Evolutionary conservation across 2,329 filamentous ascomycete genomes (phyloP), one percentile per base, ranked within the genome.

Genomic region (Penicillium palitans): DNA sequence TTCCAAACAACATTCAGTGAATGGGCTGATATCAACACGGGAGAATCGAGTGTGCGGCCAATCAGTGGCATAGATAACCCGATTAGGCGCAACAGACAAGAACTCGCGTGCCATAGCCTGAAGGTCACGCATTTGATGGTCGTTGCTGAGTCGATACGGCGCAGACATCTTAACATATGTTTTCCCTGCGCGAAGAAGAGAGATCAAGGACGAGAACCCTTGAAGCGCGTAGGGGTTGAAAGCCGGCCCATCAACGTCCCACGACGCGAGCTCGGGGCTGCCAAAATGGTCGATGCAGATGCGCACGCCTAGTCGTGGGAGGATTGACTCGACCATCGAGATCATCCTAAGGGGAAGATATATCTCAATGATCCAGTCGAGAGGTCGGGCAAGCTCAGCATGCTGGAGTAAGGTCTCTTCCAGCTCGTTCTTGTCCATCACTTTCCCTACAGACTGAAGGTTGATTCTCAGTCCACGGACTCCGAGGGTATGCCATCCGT

Each of bases 11-110:
- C 72, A 76, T 58, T 84, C 77, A 29, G 85, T 77, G 68, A 83
- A 87, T 0, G 80, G 81, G 47, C 69, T 74, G 24, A 86, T 82
- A 65, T 87, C 80, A 2, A 85, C 63, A 2, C 80, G 80, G 24
- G 85, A 81, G 59, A 83, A 87, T 13, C 85, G 76, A 3, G 86
- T 88, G 69, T 87, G 84, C 21, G 85, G 85, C 85, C 85, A 87
- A 65, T 87, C 85, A 0, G 83, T 85, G 1, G 83, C 84, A 69
- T 85, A 87, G 0, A 87, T 79, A 10, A 84, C 74, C 17, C 79
- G 74, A 24, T 77, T 70, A 2, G 75, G 76, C 12, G 77, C 80
- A 5, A 78, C 70, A 4, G 70, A 68, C 35, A 86, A 63, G 8
- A 87, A 70, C 63, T 85, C 80, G 15, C 69, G 72, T 9, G 78